Conservation (phyloP, 345 rosid genomes). For the Sapria himalayana region DNA sequence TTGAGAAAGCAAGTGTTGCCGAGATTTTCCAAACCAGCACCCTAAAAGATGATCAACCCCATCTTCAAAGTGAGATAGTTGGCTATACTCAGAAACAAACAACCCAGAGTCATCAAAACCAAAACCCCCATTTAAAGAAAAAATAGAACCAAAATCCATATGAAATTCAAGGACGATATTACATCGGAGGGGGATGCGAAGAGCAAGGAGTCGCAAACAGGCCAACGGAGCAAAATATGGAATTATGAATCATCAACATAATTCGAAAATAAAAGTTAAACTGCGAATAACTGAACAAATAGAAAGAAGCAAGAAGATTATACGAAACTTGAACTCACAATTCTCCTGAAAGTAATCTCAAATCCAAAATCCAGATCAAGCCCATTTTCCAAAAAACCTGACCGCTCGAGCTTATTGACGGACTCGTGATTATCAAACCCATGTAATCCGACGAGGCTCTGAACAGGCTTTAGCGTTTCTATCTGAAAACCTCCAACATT, state of each 20-base stretch:
- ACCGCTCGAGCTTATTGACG: constrained; percentile 22
- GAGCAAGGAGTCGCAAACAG: not conserved
- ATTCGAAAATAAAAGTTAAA: not conserved
- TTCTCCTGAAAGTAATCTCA: constrained; percentile 38
- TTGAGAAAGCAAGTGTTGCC: constrained; percentile 97
- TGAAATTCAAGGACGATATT: not conserved
- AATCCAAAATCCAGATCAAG: constrained; percentile 54
- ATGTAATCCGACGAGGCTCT: constrained; percentile 9
- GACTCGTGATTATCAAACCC: constrained; percentile 2
- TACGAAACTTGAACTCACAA: constrained; percentile 32
- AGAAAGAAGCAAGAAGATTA: not conserved
- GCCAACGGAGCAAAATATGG: not conserved
- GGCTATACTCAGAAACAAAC: not conserved
- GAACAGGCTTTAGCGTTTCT: constrained; percentile 51
- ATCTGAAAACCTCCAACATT: constrained; percentile 34
- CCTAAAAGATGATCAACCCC: constrained; percentile 26
- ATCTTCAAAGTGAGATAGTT: constrained; percentile 5
- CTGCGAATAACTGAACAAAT: not conserved
- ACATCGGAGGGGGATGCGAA: not conserved
- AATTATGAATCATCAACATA: not conserved
- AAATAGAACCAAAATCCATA: too few species aligned
- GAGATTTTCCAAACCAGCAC: constrained; percentile 85
- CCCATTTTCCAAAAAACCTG: constrained; percentile 31
- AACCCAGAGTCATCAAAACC: not conserved
- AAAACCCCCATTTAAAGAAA: too few species aligned